A percentile compares a stretch with the other conserved stretches of the same genome.
phyloP scores from a whole-genome alignment of 2,329 filamentous ascomycete species.

The Aaosphaeria arxii region DNA sequence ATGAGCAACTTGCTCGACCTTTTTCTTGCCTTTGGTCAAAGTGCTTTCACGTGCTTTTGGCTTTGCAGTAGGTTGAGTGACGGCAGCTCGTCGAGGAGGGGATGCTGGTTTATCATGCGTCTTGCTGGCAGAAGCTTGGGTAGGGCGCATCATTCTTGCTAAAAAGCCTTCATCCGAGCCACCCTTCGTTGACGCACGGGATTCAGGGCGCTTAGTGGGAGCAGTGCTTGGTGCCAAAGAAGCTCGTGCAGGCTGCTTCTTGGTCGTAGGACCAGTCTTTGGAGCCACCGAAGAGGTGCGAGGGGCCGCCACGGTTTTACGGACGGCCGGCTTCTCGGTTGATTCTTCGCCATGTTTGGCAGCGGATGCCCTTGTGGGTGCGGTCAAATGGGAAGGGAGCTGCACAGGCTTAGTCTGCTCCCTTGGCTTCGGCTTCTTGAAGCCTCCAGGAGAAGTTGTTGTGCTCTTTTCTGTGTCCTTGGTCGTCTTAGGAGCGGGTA shows the following conservation, averaged over 20 bases:
- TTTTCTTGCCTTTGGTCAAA: slow-evolving; percentile 35
- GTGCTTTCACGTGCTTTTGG: slow-evolving; percentile 19
- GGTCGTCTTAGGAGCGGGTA: slow-evolving; percentile 15
- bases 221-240: slow-evolving; percentile 32
- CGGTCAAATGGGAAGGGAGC: slow-evolving; percentile 64
- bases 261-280: slow-evolving; percentile 25
- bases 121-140: slow-evolving; percentile 66
- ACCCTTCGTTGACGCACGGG: slow-evolving; percentile 48
- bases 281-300: slow-evolving; percentile 8
- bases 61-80: slow-evolving; percentile 13
- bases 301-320: slow-evolving; percentile 34
- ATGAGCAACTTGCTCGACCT: slow-evolving; percentile 30
- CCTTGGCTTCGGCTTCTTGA: slow-evolving; percentile 43
- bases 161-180: slow-evolving; percentile 69
- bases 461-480: neutral
- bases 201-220: slow-evolving; percentile 50
- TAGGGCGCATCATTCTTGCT: slow-evolving; percentile 79
- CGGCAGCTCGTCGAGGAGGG: slow-evolving; percentile 28
- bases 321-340: slow-evolving; percentile 40
- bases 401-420: slow-evolving; percentile 68
- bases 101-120: slow-evolving; percentile 58
- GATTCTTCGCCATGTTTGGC: slow-evolving; percentile 55
- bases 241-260: slow-evolving; percentile 30
- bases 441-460: slow-evolving; percentile 22
- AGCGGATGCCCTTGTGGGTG: slow-evolving; percentile 67